Base-by-base conservation (phyloP, 805 yeast genomes). In the Kuraishia molischiana region DNA sequence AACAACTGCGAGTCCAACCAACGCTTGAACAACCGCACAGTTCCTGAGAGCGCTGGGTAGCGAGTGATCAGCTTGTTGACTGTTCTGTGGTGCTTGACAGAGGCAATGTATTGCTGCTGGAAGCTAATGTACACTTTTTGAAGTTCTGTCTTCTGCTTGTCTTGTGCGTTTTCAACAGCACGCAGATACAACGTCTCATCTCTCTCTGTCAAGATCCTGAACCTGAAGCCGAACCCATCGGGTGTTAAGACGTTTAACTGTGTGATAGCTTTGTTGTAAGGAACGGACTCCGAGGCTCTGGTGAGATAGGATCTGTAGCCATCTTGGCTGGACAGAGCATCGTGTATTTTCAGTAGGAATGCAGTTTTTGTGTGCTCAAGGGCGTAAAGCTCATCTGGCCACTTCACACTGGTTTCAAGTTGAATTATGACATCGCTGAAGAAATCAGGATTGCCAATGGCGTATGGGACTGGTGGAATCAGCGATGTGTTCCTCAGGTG, bases 381-480 rank as follows among this genome's bases (percentile, higher is more conserved):
- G 2, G 96, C 87, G 29, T 68, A 61, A 4, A 86, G 55, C 54
- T 92, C 96, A 57, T 85, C 95, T 2, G 99, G 99, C 99, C 99
- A 92, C 55, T 78, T 77, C n/a, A 74, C 69, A 2, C 95, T 85
- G 3, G 84, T 66, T 61, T 92, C 98, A 56, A 92, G 85, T 58
- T 89, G 95, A 28, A 92, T 54, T 8, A 92, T 69, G 13, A 80
- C 78, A 32, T 84, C 89, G 48, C 82, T 85, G 66, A 85, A 76
- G 52, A 82, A 84, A 51, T 82, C 85, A 4, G 86, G 87, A 47
- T 72, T 77, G 2, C 84, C 68, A 22, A 69, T 66, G 5, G 90
- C 86, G 64, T 74, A 82, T 28, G 95, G 95, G 29, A 77, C 85
- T 0, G 97, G 97, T 44, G 76, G 78, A 39, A 79, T 66, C 4